Conservation (phyloP, 352 stramenopile genomes). For the Pythium guiyangense region DNA sequence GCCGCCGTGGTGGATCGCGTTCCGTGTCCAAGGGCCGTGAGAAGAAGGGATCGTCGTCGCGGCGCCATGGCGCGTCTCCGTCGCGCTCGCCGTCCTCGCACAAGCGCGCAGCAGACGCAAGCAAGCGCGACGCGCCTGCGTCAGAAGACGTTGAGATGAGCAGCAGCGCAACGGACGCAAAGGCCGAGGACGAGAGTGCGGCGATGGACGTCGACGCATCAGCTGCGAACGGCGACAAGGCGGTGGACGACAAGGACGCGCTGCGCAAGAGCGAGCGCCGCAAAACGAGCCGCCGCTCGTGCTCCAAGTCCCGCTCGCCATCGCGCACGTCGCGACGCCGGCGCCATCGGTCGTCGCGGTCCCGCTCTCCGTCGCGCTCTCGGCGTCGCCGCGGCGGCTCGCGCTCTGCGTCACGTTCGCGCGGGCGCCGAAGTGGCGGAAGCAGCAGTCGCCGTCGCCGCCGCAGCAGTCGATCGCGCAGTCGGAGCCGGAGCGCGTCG, state of each 20-base stretch:
- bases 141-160: slow-evolving; percentile 10
- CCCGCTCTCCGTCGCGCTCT: slow-evolving; percentile 38
- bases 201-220: too few relatives aligned
- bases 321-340: slow-evolving; percentile 48
- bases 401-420: slow-evolving; percentile 49
- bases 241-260: slow-evolving; percentile 4
- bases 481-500: slow-evolving; percentile 42
- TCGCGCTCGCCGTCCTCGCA: slow-evolving; percentile 23
- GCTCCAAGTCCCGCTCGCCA: slow-evolving; percentile 47
- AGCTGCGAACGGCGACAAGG: background rate
- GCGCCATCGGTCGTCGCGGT: slow-evolving; percentile 50
- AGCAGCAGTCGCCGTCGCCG: slow-evolving; percentile 14
- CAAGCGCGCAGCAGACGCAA: background rate
- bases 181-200: background rate
- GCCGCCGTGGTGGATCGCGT: slow-evolving; percentile 8
- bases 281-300: slow-evolving; percentile 41
- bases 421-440: slow-evolving; percentile 21
- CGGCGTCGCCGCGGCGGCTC: slow-evolving; percentile 33
- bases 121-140: background rate
- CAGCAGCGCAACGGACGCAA: background rate
- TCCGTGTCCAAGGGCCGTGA: slow-evolving; percentile 12
- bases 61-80: slow-evolving; percentile 19
- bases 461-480: slow-evolving; percentile 35
- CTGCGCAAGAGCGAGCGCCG: slow-evolving; percentile 20
- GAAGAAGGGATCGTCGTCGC: slow-evolving; percentile 2